Conservation (phyloP, 805 yeast genomes). For the Starmerella roubikii region DNA sequence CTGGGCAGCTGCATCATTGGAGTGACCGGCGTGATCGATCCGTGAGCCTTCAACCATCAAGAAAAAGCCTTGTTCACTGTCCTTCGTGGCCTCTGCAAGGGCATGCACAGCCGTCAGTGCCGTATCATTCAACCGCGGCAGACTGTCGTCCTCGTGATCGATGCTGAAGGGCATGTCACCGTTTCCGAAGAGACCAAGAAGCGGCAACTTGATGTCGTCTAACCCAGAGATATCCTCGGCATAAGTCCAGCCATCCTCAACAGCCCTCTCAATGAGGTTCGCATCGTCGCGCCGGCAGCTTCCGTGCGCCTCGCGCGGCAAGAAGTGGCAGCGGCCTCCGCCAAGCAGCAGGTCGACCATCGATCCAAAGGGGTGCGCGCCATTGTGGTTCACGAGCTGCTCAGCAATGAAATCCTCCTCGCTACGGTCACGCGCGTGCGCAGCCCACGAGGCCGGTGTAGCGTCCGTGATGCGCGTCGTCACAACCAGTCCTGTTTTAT, state of each 20-base stretch:
- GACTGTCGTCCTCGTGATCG: constrained; percentile 45
- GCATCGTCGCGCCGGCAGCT: constrained; percentile 61
- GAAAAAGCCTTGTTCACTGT: constrained; percentile 75
- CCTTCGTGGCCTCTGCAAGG: constrained; percentile 48
- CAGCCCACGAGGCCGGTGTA: constrained; percentile 79
- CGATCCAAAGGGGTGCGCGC: constrained; percentile 53
- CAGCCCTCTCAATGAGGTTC: constrained; percentile 54
- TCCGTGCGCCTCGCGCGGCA: constrained; percentile 38
- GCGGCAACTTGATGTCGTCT: constrained; percentile 52
- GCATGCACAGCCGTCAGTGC: constrained; percentile 61
- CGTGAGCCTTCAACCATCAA: constrained; percentile 80
- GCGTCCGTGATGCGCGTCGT: constrained; percentile 91
- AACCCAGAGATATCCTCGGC: constrained; percentile 48
- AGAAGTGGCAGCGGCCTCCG: constrained; percentile 67
- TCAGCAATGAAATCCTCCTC: constrained; percentile 79
- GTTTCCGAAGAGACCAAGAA: constrained; percentile 61
- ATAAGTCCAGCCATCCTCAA: constrained; percentile 46
- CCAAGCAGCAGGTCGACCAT: constrained; percentile 86
- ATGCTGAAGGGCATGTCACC: constrained; percentile 73
- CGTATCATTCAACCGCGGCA: constrained; percentile 69
- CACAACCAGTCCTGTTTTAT: constrained; percentile 77
- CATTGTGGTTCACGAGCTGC: constrained; percentile 59
- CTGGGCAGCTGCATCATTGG: constrained; percentile 88
- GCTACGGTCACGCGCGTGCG: constrained; percentile 63
- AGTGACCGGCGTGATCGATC: constrained; percentile 92